These are phyloP conservation scores for Aspergillus olivimuriae DNA, from an alignment of 495 filamentous ascomycete genomes.

Conservation along the genomic window DNA sequence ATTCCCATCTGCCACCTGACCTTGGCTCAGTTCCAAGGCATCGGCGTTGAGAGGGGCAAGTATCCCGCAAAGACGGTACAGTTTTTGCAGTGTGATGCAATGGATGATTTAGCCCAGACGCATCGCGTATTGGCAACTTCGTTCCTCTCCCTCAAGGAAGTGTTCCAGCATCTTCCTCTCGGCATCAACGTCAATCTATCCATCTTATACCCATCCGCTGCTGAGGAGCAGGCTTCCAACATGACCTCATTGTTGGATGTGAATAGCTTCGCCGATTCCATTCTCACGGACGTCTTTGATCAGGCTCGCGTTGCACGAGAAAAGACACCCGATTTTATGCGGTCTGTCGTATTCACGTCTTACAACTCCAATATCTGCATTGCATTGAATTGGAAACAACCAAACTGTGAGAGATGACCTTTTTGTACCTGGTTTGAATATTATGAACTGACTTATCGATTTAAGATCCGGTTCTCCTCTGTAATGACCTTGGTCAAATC, in stretches of 20 bases:
- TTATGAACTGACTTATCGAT: too few species aligned
- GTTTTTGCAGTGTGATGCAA: slow-evolving; percentile 36
- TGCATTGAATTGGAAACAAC: slow-evolving; percentile 97
- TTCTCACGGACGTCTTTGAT: slow-evolving; percentile 81
- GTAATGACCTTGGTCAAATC: slow-evolving; percentile 75
- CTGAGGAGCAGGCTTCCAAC: slow-evolving; percentile 59
- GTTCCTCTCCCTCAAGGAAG: slow-evolving; percentile 68
- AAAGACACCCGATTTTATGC: slow-evolving; percentile 57
- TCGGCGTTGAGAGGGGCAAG: slow-evolving; percentile 48
- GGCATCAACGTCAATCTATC: slow-evolving; percentile 82
- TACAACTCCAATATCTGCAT: slow-evolving; percentile 87
- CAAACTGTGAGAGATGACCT: slow-evolving; percentile 65
- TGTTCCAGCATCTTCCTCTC: slow-evolving; percentile 63
- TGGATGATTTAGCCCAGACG: slow-evolving; percentile 54
- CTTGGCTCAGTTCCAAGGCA: slow-evolving; percentile 61
- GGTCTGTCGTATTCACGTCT: slow-evolving; percentile 86
- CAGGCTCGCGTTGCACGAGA: slow-evolving; percentile 76
- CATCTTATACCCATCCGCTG: slow-evolving; percentile 69
- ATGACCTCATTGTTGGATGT: slow-evolving; percentile 73
- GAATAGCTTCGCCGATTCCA: slow-evolving; percentile 77
- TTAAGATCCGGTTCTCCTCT: slow-evolving; percentile 85
- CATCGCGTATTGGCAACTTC: slow-evolving; percentile 66
- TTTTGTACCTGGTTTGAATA: not conserved
- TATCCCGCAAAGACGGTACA: slow-evolving; percentile 37
- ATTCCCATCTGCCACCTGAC: slow-evolving; percentile 72